phyloP scores from a whole-genome alignment of 805 yeast genomes.

The Monosporozyma servazzii region DNA sequence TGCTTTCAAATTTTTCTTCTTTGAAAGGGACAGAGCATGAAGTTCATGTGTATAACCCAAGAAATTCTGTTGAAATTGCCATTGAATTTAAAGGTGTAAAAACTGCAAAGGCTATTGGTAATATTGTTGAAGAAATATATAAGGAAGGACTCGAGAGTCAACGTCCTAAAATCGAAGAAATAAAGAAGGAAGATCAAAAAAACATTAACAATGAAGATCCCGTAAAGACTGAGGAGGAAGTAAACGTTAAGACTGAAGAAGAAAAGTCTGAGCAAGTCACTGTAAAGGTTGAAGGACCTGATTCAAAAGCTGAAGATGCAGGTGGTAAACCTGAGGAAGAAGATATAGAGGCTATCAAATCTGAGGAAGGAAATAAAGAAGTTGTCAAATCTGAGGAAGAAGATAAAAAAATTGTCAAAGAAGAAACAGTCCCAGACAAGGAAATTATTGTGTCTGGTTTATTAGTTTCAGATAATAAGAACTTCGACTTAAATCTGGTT shows the following conservation, averaged over 20 bases:
- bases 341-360: conserved; percentile 25
- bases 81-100: conserved; percentile 76
- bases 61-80: conserved; percentile 73
- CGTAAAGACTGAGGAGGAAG: neutral
- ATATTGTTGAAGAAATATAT: conserved; percentile 40
- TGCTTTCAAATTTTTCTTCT: conserved; percentile 74
- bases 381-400: conserved; percentile 27
- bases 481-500: conserved; percentile 76
- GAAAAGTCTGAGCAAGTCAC: conserved; percentile 17
- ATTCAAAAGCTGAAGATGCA: neutral
- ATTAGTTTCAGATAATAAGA: conserved; percentile 64
- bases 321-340: too few species aligned
- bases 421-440: conserved; percentile 35
- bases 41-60: conserved; percentile 84
- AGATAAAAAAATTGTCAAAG: conserved; percentile 29
- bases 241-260: conserved; percentile 17
- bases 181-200: conserved; percentile 35
- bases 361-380: neutral
- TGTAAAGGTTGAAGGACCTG: neutral
- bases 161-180: conserved; percentile 15
- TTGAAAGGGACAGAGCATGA: conserved; percentile 81
- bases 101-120: conserved; percentile 67
- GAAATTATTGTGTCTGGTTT: conserved; percentile 60
- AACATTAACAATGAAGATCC: neutral
- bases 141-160: conserved; percentile 22